Evolutionary conservation across 805 yeast genomes (phyloP).

Genomic region (Zygosaccharomyces bailii): DNA sequence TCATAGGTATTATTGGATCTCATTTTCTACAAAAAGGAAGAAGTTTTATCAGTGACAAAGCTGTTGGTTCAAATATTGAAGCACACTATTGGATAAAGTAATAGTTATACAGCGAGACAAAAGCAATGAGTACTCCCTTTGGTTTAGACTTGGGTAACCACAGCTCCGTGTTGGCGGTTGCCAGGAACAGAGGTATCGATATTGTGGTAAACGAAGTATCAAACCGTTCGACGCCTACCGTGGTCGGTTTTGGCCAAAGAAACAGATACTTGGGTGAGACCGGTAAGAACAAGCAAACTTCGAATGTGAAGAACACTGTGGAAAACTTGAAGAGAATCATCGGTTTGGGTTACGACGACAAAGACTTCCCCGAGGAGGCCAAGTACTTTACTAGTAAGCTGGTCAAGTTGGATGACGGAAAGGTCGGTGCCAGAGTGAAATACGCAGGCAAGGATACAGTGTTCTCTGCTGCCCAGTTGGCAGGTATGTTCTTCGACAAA

Average conservation of each 20-base stretch:
- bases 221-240: constrained; percentile 90
- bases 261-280: constrained; percentile 92
- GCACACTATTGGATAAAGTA: not conserved
- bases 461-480: constrained; percentile 84
- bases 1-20: not conserved
- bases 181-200: constrained; percentile 98
- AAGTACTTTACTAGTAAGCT: constrained; percentile 70
- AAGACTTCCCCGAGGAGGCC: constrained; percentile 73
- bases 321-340: constrained; percentile 90
- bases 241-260: constrained; percentile 88
- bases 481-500: constrained; percentile 93
- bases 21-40: not conserved
- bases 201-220: constrained; percentile 97
- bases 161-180: constrained; percentile 92
- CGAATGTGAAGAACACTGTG: constrained; percentile 94
- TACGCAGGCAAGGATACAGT: constrained; percentile 72
- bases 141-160: constrained; percentile 98
- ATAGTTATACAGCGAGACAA: constrained; percentile 5
- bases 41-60: not conserved
- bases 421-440: constrained; percentile 81
- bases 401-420: constrained; percentile 65
- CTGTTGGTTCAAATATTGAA: not conserved
- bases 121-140: constrained; percentile 81
- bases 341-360: constrained; percentile 63
- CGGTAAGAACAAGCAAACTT: constrained; percentile 94